Evolutionary conservation across 1,284 basidiomycete species (phyloP).

Genomic region (Puccinia horiana): DNA sequence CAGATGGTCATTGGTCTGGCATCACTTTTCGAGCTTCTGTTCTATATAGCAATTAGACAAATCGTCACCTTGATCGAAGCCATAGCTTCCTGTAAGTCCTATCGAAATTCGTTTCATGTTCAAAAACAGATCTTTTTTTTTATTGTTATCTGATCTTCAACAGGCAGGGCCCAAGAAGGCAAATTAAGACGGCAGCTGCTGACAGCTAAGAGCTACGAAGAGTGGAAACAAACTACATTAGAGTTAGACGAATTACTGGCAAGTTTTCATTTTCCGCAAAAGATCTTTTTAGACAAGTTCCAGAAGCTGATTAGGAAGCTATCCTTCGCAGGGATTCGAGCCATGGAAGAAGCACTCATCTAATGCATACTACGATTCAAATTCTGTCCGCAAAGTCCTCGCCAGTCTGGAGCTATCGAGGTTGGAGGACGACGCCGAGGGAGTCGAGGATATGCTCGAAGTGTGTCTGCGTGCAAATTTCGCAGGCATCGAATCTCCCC

Average conservation of each 20-base stretch:
- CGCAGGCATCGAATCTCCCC: slow-evolving; percentile 85
- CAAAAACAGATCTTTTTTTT: background rate
- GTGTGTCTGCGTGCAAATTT: slow-evolving; percentile 91
- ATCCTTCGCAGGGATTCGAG: slow-evolving; percentile 65
- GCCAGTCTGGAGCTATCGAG: slow-evolving; percentile 68
- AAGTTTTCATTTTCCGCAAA: background rate
- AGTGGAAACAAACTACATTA: slow-evolving; percentile 12
- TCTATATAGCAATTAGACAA: slow-evolving; percentile 81
- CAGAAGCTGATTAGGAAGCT: too few relatives aligned
- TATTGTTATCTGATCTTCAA: slow-evolving; percentile 9
- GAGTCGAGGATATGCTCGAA: slow-evolving; percentile 84
- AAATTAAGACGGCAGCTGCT: background rate
- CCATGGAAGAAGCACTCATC: slow-evolving; percentile 82
- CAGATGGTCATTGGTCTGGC: slow-evolving; percentile 79
- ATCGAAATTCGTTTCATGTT: background rate
- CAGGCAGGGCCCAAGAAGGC: slow-evolving; percentile 14
- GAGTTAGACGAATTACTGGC: slow-evolving; percentile 36
- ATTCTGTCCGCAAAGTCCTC: slow-evolving; percentile 73
- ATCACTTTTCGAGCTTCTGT: slow-evolving; percentile 80
- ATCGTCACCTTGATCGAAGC: slow-evolving; percentile 64
- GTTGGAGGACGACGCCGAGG: slow-evolving; percentile 75
- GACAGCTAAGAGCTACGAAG: slow-evolving; percentile 2
- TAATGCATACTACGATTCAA: slow-evolving; percentile 85
- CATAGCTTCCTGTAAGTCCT: background rate
- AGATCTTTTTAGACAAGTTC: background rate